Base-by-base conservation (phyloP, 495 filamentous ascomycete genomes). In the Aspergillus cavernicola region DNA sequence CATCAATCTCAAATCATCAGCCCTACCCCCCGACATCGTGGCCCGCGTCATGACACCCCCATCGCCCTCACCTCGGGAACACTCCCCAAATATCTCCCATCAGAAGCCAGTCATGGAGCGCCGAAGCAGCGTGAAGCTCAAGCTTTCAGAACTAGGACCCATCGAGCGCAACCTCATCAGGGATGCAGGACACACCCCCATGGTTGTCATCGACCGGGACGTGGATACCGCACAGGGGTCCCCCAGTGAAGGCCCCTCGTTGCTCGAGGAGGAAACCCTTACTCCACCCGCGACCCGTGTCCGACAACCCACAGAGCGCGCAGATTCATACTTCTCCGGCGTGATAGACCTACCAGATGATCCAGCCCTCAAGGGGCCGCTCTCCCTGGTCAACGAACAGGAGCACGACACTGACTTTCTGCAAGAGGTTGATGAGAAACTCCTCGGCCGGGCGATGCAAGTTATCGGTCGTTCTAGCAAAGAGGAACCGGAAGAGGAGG, bases 111-210 rank as follows among this genome's bases (percentile, higher is more conserved):
- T 60, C 26, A 39, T 54, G 39, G 68, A 68, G 48, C 66, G 62
- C 31, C 67, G 62, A 58, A 67, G 66, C 57, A 69, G 59, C 60
- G 60, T 74, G 50, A 74, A 69, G 40, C 56, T 77, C 40, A 70
- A 67, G 44, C 66, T 75, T 36, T 72, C 71, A 36, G 71, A 77
- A 43, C 63, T 75, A 10, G 67, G 68, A 15, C 62, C 63, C 16
- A 67, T 68, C 16, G 66, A 68, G 55, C 67, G 59, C 33, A 73
- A 69, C 23, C 64, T 75, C n/a, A 56, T 64, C 22, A 64, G 66
- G 52, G 48, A 78, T 57, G 74, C 74, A 19, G 74, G 73, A 29
- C 74, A 78, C 51, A 78, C 74, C 10, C 74, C 74, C 1, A 78
- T 78, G 73, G 74, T 63, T 15, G 61, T 70, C 46, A 66, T 74